Base-by-base conservation (phyloP, 106 monocot genomes). In the Ottelia alismoides region DNA sequence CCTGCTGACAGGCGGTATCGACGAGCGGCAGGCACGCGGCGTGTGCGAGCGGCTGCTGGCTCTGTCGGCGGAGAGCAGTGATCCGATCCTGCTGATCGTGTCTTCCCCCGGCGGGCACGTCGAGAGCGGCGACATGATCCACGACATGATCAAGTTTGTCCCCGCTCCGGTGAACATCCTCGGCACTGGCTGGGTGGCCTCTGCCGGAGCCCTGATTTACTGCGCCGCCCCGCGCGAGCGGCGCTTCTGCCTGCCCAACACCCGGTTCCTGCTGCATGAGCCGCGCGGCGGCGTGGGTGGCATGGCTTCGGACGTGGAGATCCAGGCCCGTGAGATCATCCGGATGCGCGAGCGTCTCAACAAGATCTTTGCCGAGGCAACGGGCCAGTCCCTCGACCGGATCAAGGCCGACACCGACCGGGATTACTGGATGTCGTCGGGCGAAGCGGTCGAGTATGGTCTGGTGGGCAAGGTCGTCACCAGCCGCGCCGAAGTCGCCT, bases 211-310 rank as follows among this genome's bases (percentile, higher is more conserved):
- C 9, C 35, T 40, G 9, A 40, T 40, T 14, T 40, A 40, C 35
- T 4, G 5, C 14, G 35, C 35, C 9, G 35, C 14, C 35, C 35
- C 35, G 35, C 9, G 5, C 35, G 35, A 40, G 14, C 35, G 80
- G 70, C 65, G 80, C 55, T 61, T 70, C 16, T 71, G 76, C 1
- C 70, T 80, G 7, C 80, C 76, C 47, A 70, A 76, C 68, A 70
- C 83, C 6, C 66, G 85, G 17, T 72, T 80, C 47, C 79, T 85
- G 85, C 62, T 80, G 62, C 85, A 85, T 64, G 76, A 85, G 73
- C 85, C 85, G 14, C 74, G 75, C 17, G 80, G 76, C 2, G 85
- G 80, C 2, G 64, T 58, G 20, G 44, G 47, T 9, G 85, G 80
- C 2, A 69, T 73, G 70, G 85, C 80, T 2, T 11, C 65, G 2